Evolutionary conservation across 352 stramenopile genomes (phyloP).

Genomic region (Pythium dissotocum): DNA sequence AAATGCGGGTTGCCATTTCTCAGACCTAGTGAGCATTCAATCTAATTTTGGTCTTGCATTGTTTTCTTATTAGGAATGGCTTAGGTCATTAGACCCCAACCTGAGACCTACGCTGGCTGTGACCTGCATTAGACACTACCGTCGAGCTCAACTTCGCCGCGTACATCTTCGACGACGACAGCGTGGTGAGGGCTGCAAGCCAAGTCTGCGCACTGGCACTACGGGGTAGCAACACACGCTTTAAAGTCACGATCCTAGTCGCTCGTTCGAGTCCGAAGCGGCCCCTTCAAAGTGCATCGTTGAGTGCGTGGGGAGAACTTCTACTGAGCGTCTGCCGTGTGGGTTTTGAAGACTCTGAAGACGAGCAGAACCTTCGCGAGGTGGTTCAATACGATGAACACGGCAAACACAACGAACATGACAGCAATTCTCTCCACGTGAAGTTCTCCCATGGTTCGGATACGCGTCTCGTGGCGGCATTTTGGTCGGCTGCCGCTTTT

Average conservation of each 20-base stretch:
- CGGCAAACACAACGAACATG: neutral
- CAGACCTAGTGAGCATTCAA: no score
- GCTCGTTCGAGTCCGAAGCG: neutral
- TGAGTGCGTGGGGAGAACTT: slow-evolving; percentile 1
- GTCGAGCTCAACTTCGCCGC: neutral
- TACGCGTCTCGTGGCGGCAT: slow-evolving; percentile 1
- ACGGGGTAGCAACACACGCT: neutral
- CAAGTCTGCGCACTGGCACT: neutral
- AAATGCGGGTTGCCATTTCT: no score
- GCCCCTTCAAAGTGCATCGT: neutral
- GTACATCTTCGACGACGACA: neutral
- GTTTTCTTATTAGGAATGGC: no score
- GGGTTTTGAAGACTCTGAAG: neutral
- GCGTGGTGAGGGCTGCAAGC: neutral
- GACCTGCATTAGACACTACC: no score
- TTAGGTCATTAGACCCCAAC: no score
- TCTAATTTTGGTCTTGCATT: no score
- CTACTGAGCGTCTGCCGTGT: neutral
- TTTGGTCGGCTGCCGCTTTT: slow-evolving; percentile 17
- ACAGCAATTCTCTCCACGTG: neutral
- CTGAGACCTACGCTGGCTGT: no score
- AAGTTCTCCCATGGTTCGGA: neutral
- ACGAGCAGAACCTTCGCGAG: neutral
- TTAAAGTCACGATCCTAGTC: neutral
- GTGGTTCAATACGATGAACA: neutral